Base-by-base conservation (phyloP, 2,329 filamentous ascomycete species). In the Daldinia sp. region DNA sequence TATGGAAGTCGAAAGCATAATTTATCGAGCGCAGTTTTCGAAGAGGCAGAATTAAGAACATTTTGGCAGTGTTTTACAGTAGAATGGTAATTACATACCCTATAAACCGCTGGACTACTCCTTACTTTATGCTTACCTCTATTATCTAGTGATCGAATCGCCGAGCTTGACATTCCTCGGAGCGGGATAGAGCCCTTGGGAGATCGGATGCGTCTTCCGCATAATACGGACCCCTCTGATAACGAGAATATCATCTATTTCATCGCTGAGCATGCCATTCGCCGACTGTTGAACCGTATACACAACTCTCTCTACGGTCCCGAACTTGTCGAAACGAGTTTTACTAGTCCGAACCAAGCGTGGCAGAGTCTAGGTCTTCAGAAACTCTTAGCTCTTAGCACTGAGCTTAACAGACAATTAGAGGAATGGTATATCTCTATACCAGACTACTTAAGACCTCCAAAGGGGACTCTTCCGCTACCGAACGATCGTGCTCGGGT, bases 61-160 rank as follows among this genome's bases (percentile, higher is more conserved):
- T 91, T 89, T 67, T 92, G 90, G 90, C 89, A 89, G 27, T 90
- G 87, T 72, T 80, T 92, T 59, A 88, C 91, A 69, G 80, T 91
- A 29, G 90, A 93, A 77, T 91, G 86, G 86, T 88, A 75, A 67
- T 47, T 11, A 3, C 25, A 13, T 1, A n/a, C n/a, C n/a, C 9
- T 15, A n/a, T n/a, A 10, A 9, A 21, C 19, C 19, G 23, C 8
- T 3, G 49, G n/a, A 11, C 9, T 13, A n/a, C n/a, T 11, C 5
- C 41, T 30, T 29, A 13, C n/a, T 41, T 1, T 27, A 41, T 52
- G 29, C 51, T 70, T 39, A 72, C 30, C 29, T 54, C 53, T n/a
- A 10, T 57, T 50, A 51, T 43, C 8, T 59, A 89, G 89, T 73
- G 90, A 93, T 73, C 86, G 91, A 27, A 79, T 90, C 11, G 89